Percentiles rank a stretch among this genome's conserved stretches.
These are phyloP conservation scores for Salix viminalis DNA, from an alignment of 345 rosid species.

Conservation along the genomic window DNA sequence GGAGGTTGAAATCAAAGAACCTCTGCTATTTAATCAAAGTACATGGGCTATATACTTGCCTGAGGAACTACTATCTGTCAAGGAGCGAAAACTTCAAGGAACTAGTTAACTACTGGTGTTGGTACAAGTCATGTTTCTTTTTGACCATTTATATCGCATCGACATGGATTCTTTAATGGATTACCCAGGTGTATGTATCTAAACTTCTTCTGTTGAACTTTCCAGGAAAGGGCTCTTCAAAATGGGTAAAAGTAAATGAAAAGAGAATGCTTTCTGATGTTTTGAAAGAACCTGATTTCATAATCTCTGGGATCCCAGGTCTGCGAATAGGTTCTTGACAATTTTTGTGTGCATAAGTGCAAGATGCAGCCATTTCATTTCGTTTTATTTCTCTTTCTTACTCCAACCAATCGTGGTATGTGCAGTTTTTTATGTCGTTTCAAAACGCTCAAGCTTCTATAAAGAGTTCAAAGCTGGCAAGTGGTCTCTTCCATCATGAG, in stretches of 20 bases:
- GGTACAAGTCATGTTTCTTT: neutral
- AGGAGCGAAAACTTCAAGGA: too few relatives aligned
- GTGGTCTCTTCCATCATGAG: slow-evolving; percentile 41
- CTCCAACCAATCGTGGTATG: neutral
- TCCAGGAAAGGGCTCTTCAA: slow-evolving; percentile 38
- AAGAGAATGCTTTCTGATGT: slow-evolving; percentile 58
- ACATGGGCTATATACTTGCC: too few relatives aligned
- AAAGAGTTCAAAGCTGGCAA: slow-evolving; percentile 59
- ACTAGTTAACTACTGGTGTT: too few relatives aligned
- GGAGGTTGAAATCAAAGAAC: too few relatives aligned
- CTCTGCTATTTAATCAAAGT: too few relatives aligned
- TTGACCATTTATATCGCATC: too few relatives aligned
- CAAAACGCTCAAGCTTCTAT: slow-evolving; percentile 60
- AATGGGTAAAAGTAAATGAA: slow-evolving; percentile 74
- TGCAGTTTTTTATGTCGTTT: slow-evolving; percentile 71
- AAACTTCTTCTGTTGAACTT: neutral
- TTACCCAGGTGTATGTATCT: neutral
- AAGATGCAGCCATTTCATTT: neutral
- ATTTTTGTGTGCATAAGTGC: neutral
- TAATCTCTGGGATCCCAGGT: slow-evolving; percentile 77
- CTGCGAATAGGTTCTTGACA: neutral
- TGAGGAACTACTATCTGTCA: too few relatives aligned
- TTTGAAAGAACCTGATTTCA: slow-evolving; percentile 53
- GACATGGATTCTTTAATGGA: too few relatives aligned
- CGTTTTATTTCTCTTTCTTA: neutral